phyloP scores from a whole-genome alignment of 1,284 basidiomycete genomes.

The Sparassis latifolia region DNA sequence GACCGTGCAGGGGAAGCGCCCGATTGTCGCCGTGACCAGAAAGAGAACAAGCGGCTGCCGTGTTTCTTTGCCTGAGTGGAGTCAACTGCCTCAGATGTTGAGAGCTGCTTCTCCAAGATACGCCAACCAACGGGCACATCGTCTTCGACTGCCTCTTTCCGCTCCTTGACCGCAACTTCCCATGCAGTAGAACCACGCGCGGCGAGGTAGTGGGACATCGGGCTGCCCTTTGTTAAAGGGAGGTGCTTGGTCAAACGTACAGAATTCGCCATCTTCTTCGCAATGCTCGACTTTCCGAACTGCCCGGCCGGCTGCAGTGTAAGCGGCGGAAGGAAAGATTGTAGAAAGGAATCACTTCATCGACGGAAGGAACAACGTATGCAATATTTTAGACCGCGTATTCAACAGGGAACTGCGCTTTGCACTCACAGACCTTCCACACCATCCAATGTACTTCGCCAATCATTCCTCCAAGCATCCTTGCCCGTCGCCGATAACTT shows the following conservation, averaged over 20 bases:
- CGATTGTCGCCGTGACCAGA: constrained; percentile 48
- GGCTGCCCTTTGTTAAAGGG: constrained; percentile 46
- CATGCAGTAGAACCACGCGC: constrained; percentile 68
- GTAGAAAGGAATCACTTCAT: constrained; percentile 18
- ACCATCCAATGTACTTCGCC: constrained; percentile 37
- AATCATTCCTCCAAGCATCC: constrained; percentile 25
- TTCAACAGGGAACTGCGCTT: not conserved
- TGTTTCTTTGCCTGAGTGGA: constrained; percentile 41
- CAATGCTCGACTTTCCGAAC: constrained; percentile 48
- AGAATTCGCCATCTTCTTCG: constrained; percentile 51
- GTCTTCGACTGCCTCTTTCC: constrained; percentile 41
- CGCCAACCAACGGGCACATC: constrained; percentile 62
- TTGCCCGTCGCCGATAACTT: constrained; percentile 11
- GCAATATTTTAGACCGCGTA: not conserved
- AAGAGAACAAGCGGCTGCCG: constrained; percentile 56
- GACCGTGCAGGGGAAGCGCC: constrained; percentile 14
- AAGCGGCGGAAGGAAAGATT: constrained; percentile 24
- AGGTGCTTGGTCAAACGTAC: constrained; percentile 57
- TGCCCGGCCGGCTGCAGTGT: constrained; percentile 29
- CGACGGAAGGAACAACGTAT: not conserved
- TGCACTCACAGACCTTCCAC: constrained; percentile 52
- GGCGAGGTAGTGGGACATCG: constrained; percentile 55
- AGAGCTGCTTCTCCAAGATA: constrained; percentile 39
- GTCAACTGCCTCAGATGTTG: constrained; percentile 15
- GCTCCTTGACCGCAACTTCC: constrained; percentile 59